Percentiles rank a stretch among this genome's conserved stretches.
Conservation (phyloP, 768 basidiomycete genomes). For the Boletus sensibilis region DNA sequence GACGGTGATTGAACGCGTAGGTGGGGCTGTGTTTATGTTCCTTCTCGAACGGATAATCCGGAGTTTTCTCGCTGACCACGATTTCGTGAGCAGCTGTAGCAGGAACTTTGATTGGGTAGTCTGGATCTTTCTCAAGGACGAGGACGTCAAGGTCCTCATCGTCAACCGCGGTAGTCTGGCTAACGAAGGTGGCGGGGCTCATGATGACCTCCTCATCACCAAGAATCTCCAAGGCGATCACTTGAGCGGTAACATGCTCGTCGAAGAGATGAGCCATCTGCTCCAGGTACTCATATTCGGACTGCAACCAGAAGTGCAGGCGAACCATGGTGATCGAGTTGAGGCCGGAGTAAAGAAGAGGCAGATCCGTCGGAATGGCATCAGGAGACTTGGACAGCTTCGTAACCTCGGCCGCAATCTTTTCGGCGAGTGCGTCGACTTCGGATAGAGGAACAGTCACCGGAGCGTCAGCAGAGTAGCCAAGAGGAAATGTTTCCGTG, state of each 20-base stretch:
- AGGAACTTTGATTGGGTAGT: slow-evolving; percentile 4
- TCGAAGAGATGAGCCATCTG: slow-evolving; percentile 31
- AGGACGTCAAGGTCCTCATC: slow-evolving; percentile 13
- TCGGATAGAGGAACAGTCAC: slow-evolving; percentile 14
- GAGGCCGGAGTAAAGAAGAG: slow-evolving; percentile 34
- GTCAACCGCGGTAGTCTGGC: slow-evolving; percentile 21
- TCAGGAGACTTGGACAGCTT: slow-evolving; percentile 26
- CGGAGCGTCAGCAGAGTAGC: slow-evolving; percentile 3
- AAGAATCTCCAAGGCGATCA: slow-evolving; percentile 30
- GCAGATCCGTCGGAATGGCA: slow-evolving; percentile 29
- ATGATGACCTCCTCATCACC: slow-evolving; percentile 19
- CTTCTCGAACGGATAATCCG: slow-evolving; percentile 3
- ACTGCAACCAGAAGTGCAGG: slow-evolving; percentile 35
- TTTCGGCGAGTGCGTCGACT: slow-evolving; percentile 31
- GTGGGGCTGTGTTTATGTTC: neutral
- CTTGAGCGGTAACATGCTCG: slow-evolving; percentile 29
- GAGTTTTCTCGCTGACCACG: neutral
- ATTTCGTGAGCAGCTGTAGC: neutral
- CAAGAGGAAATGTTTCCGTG: slow-evolving; percentile 2
- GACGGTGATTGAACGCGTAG: slow-evolving; percentile 1
- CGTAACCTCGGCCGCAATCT: slow-evolving; percentile 34
- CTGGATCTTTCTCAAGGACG: slow-evolving; percentile 1
- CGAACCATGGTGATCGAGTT: slow-evolving; percentile 30
- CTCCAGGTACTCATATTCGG: slow-evolving; percentile 31
- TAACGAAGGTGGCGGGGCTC: slow-evolving; percentile 11